Percentiles rank a stretch among this genome's conserved stretches.
Conservation (phyloP, 2,329 filamentous ascomycete genomes). For the Microascus cirrosus region DNA sequence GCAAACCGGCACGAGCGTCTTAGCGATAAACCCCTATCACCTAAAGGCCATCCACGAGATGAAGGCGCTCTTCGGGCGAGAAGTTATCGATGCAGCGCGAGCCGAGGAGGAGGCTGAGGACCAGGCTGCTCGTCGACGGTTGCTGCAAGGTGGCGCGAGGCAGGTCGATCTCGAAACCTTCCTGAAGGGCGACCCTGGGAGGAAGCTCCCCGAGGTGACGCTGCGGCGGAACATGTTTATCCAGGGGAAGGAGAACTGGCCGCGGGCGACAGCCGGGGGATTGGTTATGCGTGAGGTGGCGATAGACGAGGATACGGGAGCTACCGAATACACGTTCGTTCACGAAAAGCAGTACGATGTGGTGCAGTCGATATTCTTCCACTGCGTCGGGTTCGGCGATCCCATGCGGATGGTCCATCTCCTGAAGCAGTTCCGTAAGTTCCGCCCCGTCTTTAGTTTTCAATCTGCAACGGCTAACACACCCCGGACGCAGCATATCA, state of each 20-base stretch:
- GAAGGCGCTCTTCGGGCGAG: slow-evolving; percentile 49
- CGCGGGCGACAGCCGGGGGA: slow-evolving; percentile 65
- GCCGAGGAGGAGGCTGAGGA: slow-evolving; percentile 35
- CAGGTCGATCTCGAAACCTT: slow-evolving; percentile 47
- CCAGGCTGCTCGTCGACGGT: slow-evolving; percentile 19
- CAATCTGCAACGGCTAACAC: neutral
- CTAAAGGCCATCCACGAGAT: slow-evolving; percentile 88
- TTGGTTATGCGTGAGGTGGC: slow-evolving; percentile 62
- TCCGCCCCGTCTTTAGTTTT: slow-evolving; percentile 7
- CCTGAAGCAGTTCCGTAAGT: slow-evolving; percentile 33
- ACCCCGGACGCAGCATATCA: slow-evolving; percentile 54
- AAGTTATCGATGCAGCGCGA: slow-evolving; percentile 42
- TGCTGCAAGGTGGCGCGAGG: slow-evolving; percentile 24
- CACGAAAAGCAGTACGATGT: slow-evolving; percentile 66
- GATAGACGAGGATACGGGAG: slow-evolving; percentile 31
- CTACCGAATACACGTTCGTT: slow-evolving; percentile 61
- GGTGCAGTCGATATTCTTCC: slow-evolving; percentile 66
- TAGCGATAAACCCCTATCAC: slow-evolving; percentile 51
- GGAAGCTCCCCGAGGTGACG: slow-evolving; percentile 59
- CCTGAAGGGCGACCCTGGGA: slow-evolving; percentile 42
- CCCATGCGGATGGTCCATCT: slow-evolving; percentile 72
- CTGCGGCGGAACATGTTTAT: slow-evolving; percentile 73
- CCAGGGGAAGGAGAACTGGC: slow-evolving; percentile 82
- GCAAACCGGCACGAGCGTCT: slow-evolving; percentile 7
- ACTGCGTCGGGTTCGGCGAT: slow-evolving; percentile 71